phyloP scores from a whole-genome alignment of 495 filamentous ascomycete species.

The Talaromyces trachyspermus region DNA sequence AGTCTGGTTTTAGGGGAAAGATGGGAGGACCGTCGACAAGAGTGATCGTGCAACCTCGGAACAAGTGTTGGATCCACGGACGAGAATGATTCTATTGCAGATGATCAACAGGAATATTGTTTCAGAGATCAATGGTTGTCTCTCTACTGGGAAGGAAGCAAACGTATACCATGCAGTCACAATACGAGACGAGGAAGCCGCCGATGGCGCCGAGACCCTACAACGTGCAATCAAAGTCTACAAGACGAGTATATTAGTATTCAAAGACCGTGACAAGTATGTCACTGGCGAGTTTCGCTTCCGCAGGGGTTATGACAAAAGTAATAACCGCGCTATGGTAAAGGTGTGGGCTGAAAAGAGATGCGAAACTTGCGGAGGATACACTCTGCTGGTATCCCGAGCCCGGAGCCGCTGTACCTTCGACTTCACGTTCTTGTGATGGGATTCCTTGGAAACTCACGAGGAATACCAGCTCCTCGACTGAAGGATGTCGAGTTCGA shows the following conservation, averaged over 20 bases:
- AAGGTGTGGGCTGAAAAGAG: conserved; percentile 98
- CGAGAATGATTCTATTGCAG: conserved; percentile 89
- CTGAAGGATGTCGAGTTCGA: conserved; percentile 66
- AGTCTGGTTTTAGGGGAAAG: conserved; percentile 44
- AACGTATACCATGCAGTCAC: conserved; percentile 86
- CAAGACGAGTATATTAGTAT: conserved; percentile 92
- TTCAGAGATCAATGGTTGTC: conserved; percentile 79
- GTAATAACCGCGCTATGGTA: conserved; percentile 88
- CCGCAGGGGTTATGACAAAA: conserved; percentile 77
- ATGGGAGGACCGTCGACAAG: conserved; percentile 57
- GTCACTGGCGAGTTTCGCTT: conserved; percentile 88
- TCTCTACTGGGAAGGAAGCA: conserved; percentile 94
- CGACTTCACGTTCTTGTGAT: conserved; percentile 89
- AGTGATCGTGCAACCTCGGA: conserved; percentile 88
- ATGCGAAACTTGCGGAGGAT: conserved; percentile 88
- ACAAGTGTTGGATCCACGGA: conserved; percentile 87
- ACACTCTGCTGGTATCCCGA: conserved; percentile 73
- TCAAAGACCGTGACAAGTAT: conserved; percentile 95
- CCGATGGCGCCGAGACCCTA: conserved; percentile 21
- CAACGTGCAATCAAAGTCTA: conserved; percentile 94
- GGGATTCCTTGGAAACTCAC: conserved; percentile 81
- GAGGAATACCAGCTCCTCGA: conserved; percentile 78
- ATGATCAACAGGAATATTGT: conserved; percentile 84
- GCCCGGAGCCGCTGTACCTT: conserved; percentile 80
- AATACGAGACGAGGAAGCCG: conserved; percentile 30